phyloP scores from a whole-genome alignment of 2,329 filamentous ascomycete genomes.

The Periconia sp. region DNA sequence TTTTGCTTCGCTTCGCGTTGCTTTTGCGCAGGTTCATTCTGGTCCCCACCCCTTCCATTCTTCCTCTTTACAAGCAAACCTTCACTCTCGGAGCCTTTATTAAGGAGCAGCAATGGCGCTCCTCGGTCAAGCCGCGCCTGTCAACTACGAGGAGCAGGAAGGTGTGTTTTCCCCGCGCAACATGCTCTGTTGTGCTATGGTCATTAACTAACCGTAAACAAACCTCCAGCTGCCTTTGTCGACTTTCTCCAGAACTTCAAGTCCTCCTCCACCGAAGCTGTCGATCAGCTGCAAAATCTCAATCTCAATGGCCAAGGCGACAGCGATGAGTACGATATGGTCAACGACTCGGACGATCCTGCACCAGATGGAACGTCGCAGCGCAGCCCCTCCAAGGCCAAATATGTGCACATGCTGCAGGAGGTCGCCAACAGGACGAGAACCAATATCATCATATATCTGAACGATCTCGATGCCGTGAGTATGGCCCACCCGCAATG shows the following conservation, averaged over 20 bases:
- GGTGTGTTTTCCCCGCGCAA: constrained; percentile 53
- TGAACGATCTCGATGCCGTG: constrained; percentile 83
- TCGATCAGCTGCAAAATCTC: constrained; percentile 80
- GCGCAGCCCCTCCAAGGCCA: constrained; percentile 63
- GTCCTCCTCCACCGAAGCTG: constrained; percentile 68
- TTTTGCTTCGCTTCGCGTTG: not conserved
- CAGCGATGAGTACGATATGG: constrained; percentile 89
- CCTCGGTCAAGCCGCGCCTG: constrained; percentile 73
- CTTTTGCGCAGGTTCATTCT: not conserved
- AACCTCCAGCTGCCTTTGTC: constrained; percentile 70
- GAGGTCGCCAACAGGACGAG: constrained; percentile 78
- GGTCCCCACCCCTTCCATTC: constrained; percentile 14
- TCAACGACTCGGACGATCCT: constrained; percentile 74
- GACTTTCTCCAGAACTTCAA: constrained; percentile 90
- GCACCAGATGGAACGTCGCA: constrained; percentile 49
- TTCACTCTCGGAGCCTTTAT: constrained; percentile 7
- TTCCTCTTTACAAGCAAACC: not conserved
- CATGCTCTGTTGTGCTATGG: constrained; percentile 7
- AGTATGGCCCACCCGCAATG: constrained; percentile 23
- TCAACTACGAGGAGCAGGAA: constrained; percentile 87
- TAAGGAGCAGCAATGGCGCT: constrained; percentile 71
- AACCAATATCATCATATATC: constrained; percentile 79
- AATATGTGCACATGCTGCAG: constrained; percentile 88
- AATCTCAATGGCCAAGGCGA: constrained; percentile 84
- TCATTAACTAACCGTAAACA: constrained; percentile 38